A percentile compares a stretch with the other conserved stretches of the same genome.
phyloP scores from a whole-genome alignment of 2,329 filamentous ascomycete genomes.

The Phaeosphaeriaceae sp. region DNA sequence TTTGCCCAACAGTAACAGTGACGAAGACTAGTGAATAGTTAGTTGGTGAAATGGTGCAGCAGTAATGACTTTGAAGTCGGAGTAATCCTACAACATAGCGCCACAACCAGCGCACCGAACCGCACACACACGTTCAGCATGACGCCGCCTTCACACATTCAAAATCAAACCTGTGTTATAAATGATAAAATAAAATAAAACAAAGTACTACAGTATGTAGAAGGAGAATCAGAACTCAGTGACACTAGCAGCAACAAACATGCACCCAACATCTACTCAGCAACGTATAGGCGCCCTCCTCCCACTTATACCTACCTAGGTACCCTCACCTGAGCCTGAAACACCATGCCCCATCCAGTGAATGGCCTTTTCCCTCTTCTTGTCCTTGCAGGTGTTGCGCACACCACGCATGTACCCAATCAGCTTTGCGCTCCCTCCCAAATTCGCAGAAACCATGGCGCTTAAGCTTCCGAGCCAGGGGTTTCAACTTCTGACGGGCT shows the following conservation, averaged over 20 bases:
- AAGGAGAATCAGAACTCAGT: not conserved
- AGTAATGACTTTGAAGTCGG: no score
- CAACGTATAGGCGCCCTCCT: not conserved
- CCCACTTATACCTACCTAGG: slow-evolving; percentile 4
- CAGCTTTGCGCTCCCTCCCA: not conserved
- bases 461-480: slow-evolving; percentile 7
- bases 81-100: slow-evolving; percentile 16
- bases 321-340: not conserved
- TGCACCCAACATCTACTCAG: no score
- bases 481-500: not conserved
- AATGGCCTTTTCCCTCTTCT: not conserved
- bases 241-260: no score
- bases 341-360: slow-evolving; percentile 17
- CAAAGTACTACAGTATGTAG: no score
- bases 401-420: slow-evolving; percentile 8
- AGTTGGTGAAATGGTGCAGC: no score
- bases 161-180: not conserved
- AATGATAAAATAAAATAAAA: not conserved
- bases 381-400: not conserved
- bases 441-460: slow-evolving; percentile 7
- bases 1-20: slow-evolving; percentile 14
- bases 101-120: slow-evolving; percentile 14
- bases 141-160: not conserved
- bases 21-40: slow-evolving; percentile 20
- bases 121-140: slow-evolving; percentile 4